Percentiles rank a stretch among this genome's conserved stretches.
phyloP scores from a whole-genome alignment of 441 rosid genomes.

The Manihot esculenta region DNA sequence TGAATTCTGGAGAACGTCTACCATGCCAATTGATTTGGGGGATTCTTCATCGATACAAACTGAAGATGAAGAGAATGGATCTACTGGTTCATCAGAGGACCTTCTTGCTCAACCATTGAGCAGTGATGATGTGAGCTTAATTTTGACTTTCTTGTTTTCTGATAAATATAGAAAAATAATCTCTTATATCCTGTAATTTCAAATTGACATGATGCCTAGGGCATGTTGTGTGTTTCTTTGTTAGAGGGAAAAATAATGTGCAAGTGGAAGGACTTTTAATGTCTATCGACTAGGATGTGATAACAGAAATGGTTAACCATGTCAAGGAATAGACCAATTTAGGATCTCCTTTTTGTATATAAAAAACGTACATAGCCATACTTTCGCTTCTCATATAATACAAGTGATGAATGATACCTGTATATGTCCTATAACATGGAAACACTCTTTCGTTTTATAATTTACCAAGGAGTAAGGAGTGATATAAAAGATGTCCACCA shows the following conservation, averaged over 20 bases:
- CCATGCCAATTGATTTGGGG: conserved; percentile 44
- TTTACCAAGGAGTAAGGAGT: neutral
- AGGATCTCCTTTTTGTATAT: neutral
- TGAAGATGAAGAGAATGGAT: conserved; percentile 37
- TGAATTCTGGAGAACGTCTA: conserved; percentile 37
- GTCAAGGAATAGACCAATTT: neutral
- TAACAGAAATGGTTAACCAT: neutral
- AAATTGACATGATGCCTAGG: neutral
- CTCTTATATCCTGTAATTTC: neutral
- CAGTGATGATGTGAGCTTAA: conserved; percentile 53
- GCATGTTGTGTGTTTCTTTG: neutral
- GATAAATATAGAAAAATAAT: neutral
- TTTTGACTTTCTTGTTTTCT: neutral
- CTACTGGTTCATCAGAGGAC: conserved; percentile 41
- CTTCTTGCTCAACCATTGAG: conserved; percentile 46
- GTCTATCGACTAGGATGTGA: neutral
- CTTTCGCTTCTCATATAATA: too few species aligned
- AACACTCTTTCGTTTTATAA: neutral
- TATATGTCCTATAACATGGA: neutral
- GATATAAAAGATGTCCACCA: neutral
- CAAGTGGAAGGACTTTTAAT: neutral
- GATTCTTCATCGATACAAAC: conserved; percentile 40
- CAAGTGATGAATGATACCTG: neutral
- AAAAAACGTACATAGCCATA: too few species aligned
- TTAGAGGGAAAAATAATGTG: neutral